Base-by-base conservation (phyloP, 2,329 filamentous ascomycete genomes). In the Mycogone perniciosa region DNA sequence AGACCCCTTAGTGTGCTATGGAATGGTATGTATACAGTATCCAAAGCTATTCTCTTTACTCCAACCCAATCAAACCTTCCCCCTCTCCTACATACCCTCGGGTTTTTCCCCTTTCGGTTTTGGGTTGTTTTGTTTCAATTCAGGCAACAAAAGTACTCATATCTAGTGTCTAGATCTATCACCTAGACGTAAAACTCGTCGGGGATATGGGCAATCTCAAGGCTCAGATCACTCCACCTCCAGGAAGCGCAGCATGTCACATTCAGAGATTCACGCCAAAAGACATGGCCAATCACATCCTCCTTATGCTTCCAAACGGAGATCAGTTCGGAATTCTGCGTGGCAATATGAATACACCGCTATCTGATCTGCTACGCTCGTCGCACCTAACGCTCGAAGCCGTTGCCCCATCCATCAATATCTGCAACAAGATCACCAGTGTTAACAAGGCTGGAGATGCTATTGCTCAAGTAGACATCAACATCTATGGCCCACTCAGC, bases 401-500 rank as follows among this genome's bases (percentile, higher is more conserved):
- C 0, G 29, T 56, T 2, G 54, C 37, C 1, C 26, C 31, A 7
- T 40, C 46, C 5, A 11, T 7, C 1, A 13, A 27, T 3, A 56
- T 68, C 1, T 53, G 55, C 6, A 57, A 63, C 1, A 56, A 52
- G 13, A 64, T 68, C 10, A 48, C 46, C 11, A 56, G 55, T 5
- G 57, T 59, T 2, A 59, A 53, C 7, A 66, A 64, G 50, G 39
- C 62, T 0, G 41, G 52, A 3, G 63, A 68, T 1, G 63, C 65
- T 2, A 56, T 64, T 30, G 59, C 64, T 11, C 56, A 58, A 35
- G 56, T 71, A 1, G 61, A 69, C 46, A 66, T 72, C 45, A 68
- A 71, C 40, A 50, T 71, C 1, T 71, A 71, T 50, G 70, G 70
- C 0, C 63, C 62, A 0, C 48, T 48, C 1, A n/a, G 35, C 4